phyloP scores from a whole-genome alignment of 1,284 basidiomycete genomes.

The Anthracocystis panici-leucophaei region DNA sequence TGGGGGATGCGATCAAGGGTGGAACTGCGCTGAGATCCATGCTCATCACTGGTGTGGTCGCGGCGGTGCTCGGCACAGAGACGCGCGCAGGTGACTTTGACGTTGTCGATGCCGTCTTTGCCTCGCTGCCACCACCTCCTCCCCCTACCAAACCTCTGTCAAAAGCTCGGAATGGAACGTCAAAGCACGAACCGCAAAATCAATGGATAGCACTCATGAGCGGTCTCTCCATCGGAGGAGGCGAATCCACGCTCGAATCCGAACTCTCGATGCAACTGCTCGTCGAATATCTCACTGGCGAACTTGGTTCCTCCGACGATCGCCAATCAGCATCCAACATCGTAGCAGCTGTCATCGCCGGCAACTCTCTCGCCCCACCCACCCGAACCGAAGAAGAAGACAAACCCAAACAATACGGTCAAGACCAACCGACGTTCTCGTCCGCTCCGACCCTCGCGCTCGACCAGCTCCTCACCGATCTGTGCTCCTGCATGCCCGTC shows the following conservation, averaged over 20 bases:
- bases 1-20: constrained; percentile 75
- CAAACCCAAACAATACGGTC: constrained; percentile 44
- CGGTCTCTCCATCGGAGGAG: constrained; percentile 72
- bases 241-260: constrained; percentile 61
- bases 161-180: constrained; percentile 1
- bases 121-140: constrained; percentile 72
- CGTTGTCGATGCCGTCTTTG: constrained; percentile 88
- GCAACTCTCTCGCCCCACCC: constrained; percentile 53
- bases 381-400: constrained; percentile 39
- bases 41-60: constrained; percentile 75
- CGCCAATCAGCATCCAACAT: constrained; percentile 35
- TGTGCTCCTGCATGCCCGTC: constrained; percentile 73
- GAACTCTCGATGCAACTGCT: constrained; percentile 58
- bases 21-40: constrained; percentile 42
- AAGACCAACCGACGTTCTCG: constrained; percentile 41
- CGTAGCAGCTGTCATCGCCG: constrained; percentile 57
- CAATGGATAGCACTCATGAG: constrained; percentile 65
- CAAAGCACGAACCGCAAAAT: constrained; percentile 21
- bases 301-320: constrained; percentile 77
- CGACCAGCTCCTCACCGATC: constrained; percentile 79
- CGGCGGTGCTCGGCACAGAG: constrained; percentile 89
- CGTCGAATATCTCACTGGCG: constrained; percentile 85
- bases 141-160: constrained; percentile 1
- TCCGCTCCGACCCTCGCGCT: constrained; percentile 73
- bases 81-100: constrained; percentile 91